Percentiles rank a stretch among this genome's conserved stretches.
These are phyloP conservation scores for Colletotrichum sp. DNA, from an alignment of 2,329 filamentous ascomycete species.

Conservation along the genomic window DNA sequence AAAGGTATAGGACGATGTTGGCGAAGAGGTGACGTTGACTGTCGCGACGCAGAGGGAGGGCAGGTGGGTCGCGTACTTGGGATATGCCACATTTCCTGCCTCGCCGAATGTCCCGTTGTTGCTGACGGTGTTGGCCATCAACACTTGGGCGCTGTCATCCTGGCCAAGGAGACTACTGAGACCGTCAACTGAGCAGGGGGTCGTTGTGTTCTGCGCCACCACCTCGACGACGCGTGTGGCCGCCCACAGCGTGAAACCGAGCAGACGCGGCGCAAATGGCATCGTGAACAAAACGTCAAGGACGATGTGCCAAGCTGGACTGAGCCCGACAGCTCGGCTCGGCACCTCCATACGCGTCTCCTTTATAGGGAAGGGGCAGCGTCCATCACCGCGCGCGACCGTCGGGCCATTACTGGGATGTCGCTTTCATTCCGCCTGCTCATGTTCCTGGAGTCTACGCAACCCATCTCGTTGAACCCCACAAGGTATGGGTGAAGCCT, in stretches of 20 bases:
- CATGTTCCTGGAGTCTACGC: neutral
- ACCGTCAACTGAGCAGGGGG: neutral
- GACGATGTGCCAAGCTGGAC: neutral
- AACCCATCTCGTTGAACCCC: neutral
- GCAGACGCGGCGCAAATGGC: neutral
- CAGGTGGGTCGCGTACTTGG: slow-evolving; percentile 29
- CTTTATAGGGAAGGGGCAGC: neutral
- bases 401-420: neutral
- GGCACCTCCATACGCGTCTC: neutral
- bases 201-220: neutral
- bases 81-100: slow-evolving; percentile 27
- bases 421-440: neutral
- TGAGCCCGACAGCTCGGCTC: neutral
- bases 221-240: neutral
- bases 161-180: neutral
- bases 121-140: neutral
- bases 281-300: neutral
- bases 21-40: slow-evolving; percentile 28
- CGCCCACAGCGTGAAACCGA: neutral
- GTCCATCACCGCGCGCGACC: neutral
- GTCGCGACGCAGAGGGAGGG: slow-evolving; percentile 36
- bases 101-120: slow-evolving; percentile 26
- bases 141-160: neutral
- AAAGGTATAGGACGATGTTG: slow-evolving; percentile 32
- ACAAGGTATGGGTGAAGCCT: neutral